Evolutionary conservation across 2,329 filamentous ascomycete species (phyloP).

Genomic region (Penicillium sp.): DNA sequence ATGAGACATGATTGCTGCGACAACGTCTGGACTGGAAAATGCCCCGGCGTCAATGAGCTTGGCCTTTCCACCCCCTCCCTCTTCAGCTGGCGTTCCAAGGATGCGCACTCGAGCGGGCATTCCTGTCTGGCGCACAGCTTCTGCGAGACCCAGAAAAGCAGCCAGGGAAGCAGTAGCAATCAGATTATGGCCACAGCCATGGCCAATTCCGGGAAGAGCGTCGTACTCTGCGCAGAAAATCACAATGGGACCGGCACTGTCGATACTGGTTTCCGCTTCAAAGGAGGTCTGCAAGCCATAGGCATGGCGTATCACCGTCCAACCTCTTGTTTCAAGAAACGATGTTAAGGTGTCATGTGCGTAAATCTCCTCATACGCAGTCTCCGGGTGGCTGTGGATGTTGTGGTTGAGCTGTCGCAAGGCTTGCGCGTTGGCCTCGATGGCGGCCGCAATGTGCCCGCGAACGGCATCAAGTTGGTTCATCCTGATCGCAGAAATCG

Average conservation of each 20-base stretch:
- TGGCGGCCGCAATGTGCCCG: no score
- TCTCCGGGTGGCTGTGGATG: constrained; percentile 50
- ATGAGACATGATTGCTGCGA: constrained; percentile 44
- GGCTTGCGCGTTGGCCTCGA: no score
- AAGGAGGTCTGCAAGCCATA: constrained; percentile 53
- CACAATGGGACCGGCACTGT: constrained; percentile 26
- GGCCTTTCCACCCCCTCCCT: constrained; percentile 38
- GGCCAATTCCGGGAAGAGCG: constrained; percentile 37
- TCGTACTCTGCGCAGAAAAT: constrained; percentile 42
- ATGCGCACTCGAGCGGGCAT: constrained; percentile 20
- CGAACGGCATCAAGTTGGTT: no score
- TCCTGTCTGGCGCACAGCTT: constrained; percentile 26
- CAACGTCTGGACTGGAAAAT: constrained; percentile 37
- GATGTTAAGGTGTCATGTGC: constrained; percentile 49
- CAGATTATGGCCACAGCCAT: constrained; percentile 38
- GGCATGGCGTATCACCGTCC: constrained; percentile 44
- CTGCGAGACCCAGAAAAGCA: constrained; percentile 34
- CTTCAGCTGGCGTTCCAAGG: constrained; percentile 37
- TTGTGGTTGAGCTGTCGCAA: no score
- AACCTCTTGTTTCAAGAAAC: constrained; percentile 37
- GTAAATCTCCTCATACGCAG: constrained; percentile 51
- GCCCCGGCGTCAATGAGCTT: constrained; percentile 43
- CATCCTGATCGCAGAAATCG: no score
- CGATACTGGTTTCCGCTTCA: constrained; percentile 39
- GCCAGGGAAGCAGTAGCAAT: constrained; percentile 36